Conservation (phyloP, 2,329 filamentous ascomycete species). For the Trichoderma sp. region DNA sequence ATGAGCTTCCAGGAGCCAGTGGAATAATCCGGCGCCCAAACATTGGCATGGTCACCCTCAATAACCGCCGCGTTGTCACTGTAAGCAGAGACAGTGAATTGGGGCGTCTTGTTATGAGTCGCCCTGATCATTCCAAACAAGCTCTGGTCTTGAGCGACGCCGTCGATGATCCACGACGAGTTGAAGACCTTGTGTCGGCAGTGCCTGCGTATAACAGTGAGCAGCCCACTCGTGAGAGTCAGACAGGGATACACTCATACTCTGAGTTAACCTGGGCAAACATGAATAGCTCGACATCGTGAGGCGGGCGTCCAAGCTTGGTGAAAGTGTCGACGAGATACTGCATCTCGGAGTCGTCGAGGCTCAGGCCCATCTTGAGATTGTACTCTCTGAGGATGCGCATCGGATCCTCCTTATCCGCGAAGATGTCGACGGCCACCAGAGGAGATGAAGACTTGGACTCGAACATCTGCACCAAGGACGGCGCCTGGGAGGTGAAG, state of each 20-base stretch:
- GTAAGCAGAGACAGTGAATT: constrained; percentile 91
- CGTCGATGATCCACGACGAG: constrained; percentile 93
- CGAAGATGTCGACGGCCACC: constrained; percentile 74
- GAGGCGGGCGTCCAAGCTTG: constrained; percentile 60
- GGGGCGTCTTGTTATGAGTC: constrained; percentile 80
- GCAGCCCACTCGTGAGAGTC: constrained; percentile 14
- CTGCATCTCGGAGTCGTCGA: constrained; percentile 87
- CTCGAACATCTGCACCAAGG: constrained; percentile 76
- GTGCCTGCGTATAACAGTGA: constrained; percentile 50
- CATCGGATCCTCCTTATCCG: constrained; percentile 63
- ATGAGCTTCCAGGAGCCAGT: constrained; percentile 86
- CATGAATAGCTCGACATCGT: constrained; percentile 98
- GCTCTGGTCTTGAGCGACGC: constrained; percentile 73
- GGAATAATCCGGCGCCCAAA: constrained; percentile 85
- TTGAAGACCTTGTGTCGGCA: constrained; percentile 90
- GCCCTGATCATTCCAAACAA: constrained; percentile 97
- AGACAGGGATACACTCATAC: constrained; percentile 31
- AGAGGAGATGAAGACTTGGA: constrained; percentile 64
- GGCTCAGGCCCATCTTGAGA: constrained; percentile 76
- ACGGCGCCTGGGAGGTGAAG: constrained; percentile 66
- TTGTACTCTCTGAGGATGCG: constrained; percentile 81
- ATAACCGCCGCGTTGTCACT: constrained; percentile 95
- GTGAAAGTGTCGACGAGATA: constrained; percentile 73
- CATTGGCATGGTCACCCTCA: constrained; percentile 44
- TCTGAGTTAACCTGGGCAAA: constrained; percentile 99